Evolutionary conservation across 441 rosid genomes (phyloP), one percentile per base, ranked within the genome.

Genomic region (Geranium incanum): DNA sequence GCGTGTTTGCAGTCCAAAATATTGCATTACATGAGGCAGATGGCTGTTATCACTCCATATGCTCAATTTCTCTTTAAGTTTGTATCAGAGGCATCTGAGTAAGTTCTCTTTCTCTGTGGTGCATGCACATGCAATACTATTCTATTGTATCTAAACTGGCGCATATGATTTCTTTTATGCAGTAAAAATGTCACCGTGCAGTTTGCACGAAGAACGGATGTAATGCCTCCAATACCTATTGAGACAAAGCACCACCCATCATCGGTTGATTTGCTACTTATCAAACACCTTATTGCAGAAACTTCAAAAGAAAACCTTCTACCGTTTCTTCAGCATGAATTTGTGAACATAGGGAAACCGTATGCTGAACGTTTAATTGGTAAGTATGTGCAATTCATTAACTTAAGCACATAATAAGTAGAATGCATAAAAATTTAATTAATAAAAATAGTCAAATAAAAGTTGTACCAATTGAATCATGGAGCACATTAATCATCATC

Each of bases 241-340:
- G 99, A 95, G 88, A 95, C 99, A 70, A 92, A 90, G 81, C 97
- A 95, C 75, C 99, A 95, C 79, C 97, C 99, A 4, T 95, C 99
- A 37, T 87, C 99, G 52, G 99, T 95, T 75, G 97, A 95, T 82
- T 83, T 95, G 74, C 87, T 95, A 60, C 84, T 95, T 75, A 95
- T 95, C 83, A 95, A 95, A 82, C 89, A 95, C 70, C 89, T 92
- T n/a, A 85, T 92, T 74, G 86, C 95, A 57, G 97, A 95, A 83
- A 92, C 97, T 77, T 85, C 93, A 69, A 92, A 95, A 77, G 89
- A 77, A 80, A 88, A 80, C 75, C 92, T 95, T 68, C 74, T 90
- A 78, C 97, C 92, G 81, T 92, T 92, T 87, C 89, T 95, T 74
- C 97, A 90, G 85, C 90, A 95, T 83, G 99, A 92, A 79, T 95